Evolutionary conservation across 495 filamentous ascomycete species (phyloP), one percentile per base, ranked within the genome.

Genomic region (Penicillium nucicola): DNA sequence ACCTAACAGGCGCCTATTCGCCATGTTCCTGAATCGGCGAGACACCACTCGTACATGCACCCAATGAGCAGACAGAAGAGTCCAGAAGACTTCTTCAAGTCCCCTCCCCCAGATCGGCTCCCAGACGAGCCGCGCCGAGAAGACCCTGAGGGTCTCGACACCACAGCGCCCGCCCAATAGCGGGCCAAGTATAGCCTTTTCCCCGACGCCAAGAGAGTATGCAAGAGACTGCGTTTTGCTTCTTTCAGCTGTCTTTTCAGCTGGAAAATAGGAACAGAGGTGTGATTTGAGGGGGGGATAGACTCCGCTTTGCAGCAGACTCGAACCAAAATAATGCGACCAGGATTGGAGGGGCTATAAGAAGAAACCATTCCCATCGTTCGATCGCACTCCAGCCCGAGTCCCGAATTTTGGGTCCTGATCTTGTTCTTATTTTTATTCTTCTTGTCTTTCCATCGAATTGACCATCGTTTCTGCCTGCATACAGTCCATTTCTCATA

Each of bases 1-100:
- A 19, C 56, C 33, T 28, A 36, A 18, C 33, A 10, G 22, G 33
- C 40, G 23, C 45, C 28, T 23, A 60, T 60, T 57, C 57, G 45
- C 49, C 53, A 56, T 44, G 57, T 60, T 60, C 53, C 53, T 56
- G 37, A 48, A 36, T 22, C 38, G 15, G 31, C 43, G 22, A 51
- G 23, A 52, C 40, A 41, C 32, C 22, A 42, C 15, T 28, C 47
- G 10, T 0, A 11, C 8, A 5, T 11, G 22, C 15, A 9, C 33
- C 38, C 31, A 43, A 45, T 45, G 8, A 45, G 40, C n/a, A 25
- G 32, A 46, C 44, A 6, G 22, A 15, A 9, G 18, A 25, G 4
- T 5, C 39, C 17, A 23, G 4, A n/a, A 33, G 33, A 14, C 14
- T 45, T 15, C 31, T 23, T 39, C 35, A 36, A 17, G 14, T 38